Evolutionary conservation across 2,329 filamentous ascomycete species (phyloP), one percentile per base, ranked within the genome.

Genomic region (Cadophora sp.): DNA sequence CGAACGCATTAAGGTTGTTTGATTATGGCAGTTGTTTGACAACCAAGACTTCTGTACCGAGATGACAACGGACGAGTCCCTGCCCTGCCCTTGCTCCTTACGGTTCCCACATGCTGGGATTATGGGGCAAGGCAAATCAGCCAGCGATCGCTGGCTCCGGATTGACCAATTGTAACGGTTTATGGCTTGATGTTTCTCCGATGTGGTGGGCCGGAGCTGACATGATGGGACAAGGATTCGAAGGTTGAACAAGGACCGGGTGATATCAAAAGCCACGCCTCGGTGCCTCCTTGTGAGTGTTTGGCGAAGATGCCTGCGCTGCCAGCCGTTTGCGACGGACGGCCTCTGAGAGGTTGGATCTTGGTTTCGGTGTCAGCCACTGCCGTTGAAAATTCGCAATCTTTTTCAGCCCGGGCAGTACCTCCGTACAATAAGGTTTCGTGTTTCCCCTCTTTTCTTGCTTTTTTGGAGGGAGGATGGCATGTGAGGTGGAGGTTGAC

Each of bases 301-400:
- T 19, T 48, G 43, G 40, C 40, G 40, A 43, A 8, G 43, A 48
- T 48, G 43, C 19, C 26, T 56, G 53, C 31, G 43, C 26, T 56
- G 53, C 31, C 53, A 26, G 31, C n/a, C 31, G 5, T 37, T 40
- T 40, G 34, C 34, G 11, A 37, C 43, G 34, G 22, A 2, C 34
- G 34, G 34, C 56, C 27, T 59, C 56, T 43, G 56, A 59, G 56
- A 59, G 56, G 56, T 37, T 34, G 55, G 55, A 58, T 58, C 29
- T 24, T n/a, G 29, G n/a, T 40, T 26, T 58, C 55, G 31, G 31
- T 29, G 55, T 40, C 34, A 59, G 56, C 56, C 56, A 59, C 56
- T 59, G 56, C 56, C 56, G 56, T 59, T 37, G 34, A 26, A 19
- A 27, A 24, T 29, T 24, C 55, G 55, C 31, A 58, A 58, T 31